Conservation (phyloP, 2,329 filamentous ascomycete species). For the Diaporthe longicolla region DNA sequence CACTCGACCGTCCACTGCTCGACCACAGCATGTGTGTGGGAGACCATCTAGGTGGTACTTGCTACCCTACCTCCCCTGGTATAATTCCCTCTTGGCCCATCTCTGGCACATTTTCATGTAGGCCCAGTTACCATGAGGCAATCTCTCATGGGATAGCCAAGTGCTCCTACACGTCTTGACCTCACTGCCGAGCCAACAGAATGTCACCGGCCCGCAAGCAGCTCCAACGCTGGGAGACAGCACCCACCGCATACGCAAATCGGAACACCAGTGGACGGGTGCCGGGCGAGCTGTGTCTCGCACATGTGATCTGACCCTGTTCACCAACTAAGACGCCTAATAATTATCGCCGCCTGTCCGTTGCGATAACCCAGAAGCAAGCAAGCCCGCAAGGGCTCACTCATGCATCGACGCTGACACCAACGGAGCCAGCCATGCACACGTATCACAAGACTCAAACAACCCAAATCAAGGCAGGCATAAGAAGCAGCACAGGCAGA, state of each 20-base stretch:
- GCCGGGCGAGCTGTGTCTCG: neutral
- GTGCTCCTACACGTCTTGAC: neutral
- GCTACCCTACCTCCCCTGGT: too few relatives aligned
- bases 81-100: too few relatives aligned
- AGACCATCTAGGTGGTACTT: too few relatives aligned
- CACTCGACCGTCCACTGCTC: too few relatives aligned
- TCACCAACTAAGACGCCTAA: neutral
- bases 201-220: too few relatives aligned
- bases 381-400: slow-evolving; percentile 3
- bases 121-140: too few relatives aligned
- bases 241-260: too few relatives aligned
- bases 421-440: neutral
- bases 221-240: neutral
- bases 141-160: too few relatives aligned
- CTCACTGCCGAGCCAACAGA: neutral
- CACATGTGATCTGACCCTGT: neutral
- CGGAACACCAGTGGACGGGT: neutral
- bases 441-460: neutral
- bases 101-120: too few relatives aligned
- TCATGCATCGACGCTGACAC: neutral
- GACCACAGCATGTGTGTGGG: too few relatives aligned
- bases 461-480: too few relatives aligned
- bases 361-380: neutral
- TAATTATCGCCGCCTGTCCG: neutral
- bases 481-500: neutral